phyloP scores from a whole-genome alignment of 2,329 filamentous ascomycete genomes.

The Tolypocladium nubicola region DNA sequence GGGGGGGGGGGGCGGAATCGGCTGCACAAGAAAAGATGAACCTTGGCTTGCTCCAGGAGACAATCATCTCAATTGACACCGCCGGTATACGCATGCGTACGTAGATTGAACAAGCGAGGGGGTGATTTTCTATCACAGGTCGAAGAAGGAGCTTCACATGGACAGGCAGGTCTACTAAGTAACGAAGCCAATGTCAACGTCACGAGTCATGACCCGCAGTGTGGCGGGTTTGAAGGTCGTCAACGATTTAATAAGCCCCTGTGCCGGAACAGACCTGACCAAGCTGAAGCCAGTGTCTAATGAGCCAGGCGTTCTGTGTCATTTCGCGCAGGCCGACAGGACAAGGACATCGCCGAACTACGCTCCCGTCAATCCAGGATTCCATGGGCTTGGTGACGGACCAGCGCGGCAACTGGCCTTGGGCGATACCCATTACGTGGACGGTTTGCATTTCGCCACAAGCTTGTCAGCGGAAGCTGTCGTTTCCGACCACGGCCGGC shows the following conservation, averaged over 20 bases:
- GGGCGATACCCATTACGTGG: background rate
- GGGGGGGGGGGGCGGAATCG: background rate
- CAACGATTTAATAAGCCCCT: background rate
- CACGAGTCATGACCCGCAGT: background rate
- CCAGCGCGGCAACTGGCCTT: too few relatives aligned
- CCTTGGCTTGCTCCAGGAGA: background rate
- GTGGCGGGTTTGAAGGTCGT: background rate
- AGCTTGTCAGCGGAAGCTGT: background rate
- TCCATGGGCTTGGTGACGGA: too few relatives aligned
- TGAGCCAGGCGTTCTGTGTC: background rate
- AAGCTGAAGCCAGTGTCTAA: background rate
- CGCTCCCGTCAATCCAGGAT: too few relatives aligned
- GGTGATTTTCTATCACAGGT: background rate
- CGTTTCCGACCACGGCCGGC: background rate
- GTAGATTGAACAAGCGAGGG: background rate
- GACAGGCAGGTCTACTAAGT: too few relatives aligned
- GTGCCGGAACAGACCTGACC: background rate
- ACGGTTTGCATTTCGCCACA: background rate
- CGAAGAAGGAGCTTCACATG: background rate
- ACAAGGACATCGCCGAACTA: background rate
- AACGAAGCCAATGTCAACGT: background rate
- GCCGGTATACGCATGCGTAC: background rate
- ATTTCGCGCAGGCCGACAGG: background rate
- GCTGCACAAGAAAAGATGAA: background rate
- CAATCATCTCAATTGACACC: background rate